Evolutionary conservation across 805 yeast species (phyloP).

Genomic region (Wickerhamomyces mucosus): DNA sequence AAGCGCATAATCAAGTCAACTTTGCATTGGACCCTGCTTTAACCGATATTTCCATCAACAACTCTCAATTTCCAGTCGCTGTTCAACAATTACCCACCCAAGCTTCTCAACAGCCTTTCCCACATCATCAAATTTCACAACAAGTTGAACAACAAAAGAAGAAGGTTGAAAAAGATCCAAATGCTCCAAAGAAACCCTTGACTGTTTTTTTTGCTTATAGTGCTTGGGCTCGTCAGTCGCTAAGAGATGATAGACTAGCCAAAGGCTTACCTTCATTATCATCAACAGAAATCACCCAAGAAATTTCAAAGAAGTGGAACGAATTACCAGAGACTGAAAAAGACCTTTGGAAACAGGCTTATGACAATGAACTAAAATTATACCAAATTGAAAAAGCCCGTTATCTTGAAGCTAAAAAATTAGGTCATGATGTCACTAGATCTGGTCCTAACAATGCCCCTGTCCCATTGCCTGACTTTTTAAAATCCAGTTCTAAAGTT

Average conservation of each 20-base stretch:
- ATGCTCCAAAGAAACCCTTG: slow-evolving; percentile 92
- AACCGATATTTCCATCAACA: slow-evolving; percentile 4
- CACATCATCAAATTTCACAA: neutral
- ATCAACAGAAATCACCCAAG: slow-evolving; percentile 70
- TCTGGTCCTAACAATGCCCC: slow-evolving; percentile 29
- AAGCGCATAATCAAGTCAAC: slow-evolving; percentile 6
- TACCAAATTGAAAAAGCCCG: slow-evolving; percentile 37
- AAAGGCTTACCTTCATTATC: slow-evolving; percentile 54
- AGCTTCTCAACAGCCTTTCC: slow-evolving; percentile 1
- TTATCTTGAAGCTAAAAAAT: slow-evolving; percentile 37
- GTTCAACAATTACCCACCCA: slow-evolving; percentile 10
- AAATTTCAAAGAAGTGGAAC: slow-evolving; percentile 75
- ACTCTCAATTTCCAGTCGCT: slow-evolving; percentile 1
- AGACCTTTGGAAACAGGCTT: slow-evolving; percentile 57
- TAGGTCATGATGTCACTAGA: slow-evolving; percentile 21
- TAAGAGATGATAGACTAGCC: slow-evolving; percentile 57
- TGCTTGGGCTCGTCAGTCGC: slow-evolving; percentile 58
- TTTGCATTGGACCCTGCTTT: slow-evolving; percentile 7
- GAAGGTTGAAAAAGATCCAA: slow-evolving; percentile 67
- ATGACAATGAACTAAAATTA: slow-evolving; percentile 31
- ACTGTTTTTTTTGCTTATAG: slow-evolving; percentile 79
- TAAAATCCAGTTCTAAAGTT: slow-evolving; percentile 28
- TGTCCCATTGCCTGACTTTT: slow-evolving; percentile 28
- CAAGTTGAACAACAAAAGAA: slow-evolving; percentile 25
- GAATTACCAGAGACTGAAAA: slow-evolving; percentile 60